Base-by-base conservation (phyloP, 2,329 filamentous ascomycete species). In the Fusarium armeniacum region DNA sequence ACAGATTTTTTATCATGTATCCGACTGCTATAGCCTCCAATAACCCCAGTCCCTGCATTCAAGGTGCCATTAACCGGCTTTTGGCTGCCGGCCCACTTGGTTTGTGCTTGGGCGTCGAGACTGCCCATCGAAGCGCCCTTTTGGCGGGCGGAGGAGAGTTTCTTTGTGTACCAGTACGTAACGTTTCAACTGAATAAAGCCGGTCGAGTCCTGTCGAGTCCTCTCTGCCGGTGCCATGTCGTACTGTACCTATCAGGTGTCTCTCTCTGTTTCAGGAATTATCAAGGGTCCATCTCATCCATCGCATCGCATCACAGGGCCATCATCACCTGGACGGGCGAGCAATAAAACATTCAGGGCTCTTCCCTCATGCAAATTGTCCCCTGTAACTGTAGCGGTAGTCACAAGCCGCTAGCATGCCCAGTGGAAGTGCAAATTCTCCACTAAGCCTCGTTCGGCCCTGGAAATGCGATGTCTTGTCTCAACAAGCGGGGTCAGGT, bases 51-150 rank as follows among this genome's bases (percentile, higher is more conserved):
- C 69, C 69, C 65, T 71, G 69, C 58, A 58, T 46, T 67, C 15
- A 58, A 71, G 62, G 50, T 63, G 50, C 57, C 47, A 65, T 58
- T 58, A 65, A 53, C 70, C 72, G 65, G 72, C 68, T 74, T 74
- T 68, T 69, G 57, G 46, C 53, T 63, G 60, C 58, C 32, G 56
- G 62, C 70, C 72, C 72, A 74, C 72, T 72, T 74, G 67, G 72
- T 47, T 62, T 56, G 63, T 53, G 57, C 44, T 74, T 73, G 56
- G 70, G 72, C 68, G 67, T 61, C 63, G 58, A 72, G 55, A 41
- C 26, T 45, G 47, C 47, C 28, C 28, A 30, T 30, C 15, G 33
- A 35, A 35, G 33, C 11, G 32, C 30, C 41, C 38, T 30, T 46
- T 46, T 46, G 26, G 46, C 7, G 26, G 46, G 41, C 41, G 46